Base-by-base conservation (phyloP, 2,329 filamentous ascomycete species). In the Cordyceps farinosa region DNA sequence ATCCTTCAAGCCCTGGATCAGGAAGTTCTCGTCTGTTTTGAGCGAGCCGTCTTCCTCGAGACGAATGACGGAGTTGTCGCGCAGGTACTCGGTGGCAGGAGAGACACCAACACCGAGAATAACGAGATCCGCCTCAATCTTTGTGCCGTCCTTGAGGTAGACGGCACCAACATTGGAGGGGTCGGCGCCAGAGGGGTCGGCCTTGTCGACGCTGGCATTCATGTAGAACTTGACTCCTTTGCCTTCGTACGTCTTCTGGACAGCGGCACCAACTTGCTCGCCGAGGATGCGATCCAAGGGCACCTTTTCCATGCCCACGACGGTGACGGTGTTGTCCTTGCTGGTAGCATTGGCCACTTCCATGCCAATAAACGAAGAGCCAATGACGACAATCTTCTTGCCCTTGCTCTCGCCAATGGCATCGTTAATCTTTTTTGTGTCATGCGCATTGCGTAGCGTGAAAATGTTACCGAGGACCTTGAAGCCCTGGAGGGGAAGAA, bases 321-420 rank as follows among this genome's bases (percentile, higher is more conserved):
- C 87, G 8, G 90, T 90, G 17, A 99, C 92, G 9, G 88, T 79
- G 74, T 99, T 96, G 70, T 90, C 89, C 69, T 89, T 90, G 51
- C 84, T 78, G 0, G 90, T 88, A 0, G 96, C 89, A 67, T 93
- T 95, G 65, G 90, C 94, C n/a, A 96, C 86, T 76, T 99, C 95
- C 90, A 99, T 96, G 47, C 95, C 95, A 72, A 99, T 99, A 76
- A 99, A 99, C 0, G 92, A 96, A 64, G 90, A 94, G 47, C 95
- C 95, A 61, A 99, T 82, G 15, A 99, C 83, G 53, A 97, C 92
- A 68, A 99, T 87, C 76, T 97, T 97, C 83, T 97, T 97, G 64
- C 87, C 87, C 72, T 90, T 89, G 57, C 89, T 87, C 54, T 91
- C 86, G 36, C 92, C 92, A 53, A 96, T 90, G 7, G 92, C 91